These are phyloP conservation scores for Backusella parvicylindrica DNA, from an alignment of 192 early-diverging fungal genomes.

Conservation along the genomic window DNA sequence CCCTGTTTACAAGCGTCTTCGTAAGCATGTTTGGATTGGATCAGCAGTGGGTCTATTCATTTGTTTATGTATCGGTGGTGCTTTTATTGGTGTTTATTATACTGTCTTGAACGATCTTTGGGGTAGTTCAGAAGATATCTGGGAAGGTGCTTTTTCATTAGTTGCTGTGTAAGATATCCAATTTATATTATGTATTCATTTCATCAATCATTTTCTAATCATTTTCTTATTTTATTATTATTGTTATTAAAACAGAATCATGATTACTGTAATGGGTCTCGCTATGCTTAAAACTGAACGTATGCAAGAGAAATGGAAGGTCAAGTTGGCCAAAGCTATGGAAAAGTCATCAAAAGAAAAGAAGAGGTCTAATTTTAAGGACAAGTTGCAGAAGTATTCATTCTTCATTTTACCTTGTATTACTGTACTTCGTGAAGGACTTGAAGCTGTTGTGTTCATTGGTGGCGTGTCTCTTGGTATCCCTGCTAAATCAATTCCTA, in stretches of 20 bases:
- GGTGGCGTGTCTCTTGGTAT: constrained; percentile 60
- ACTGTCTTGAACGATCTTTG: constrained; percentile 49
- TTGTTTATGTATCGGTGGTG: constrained; percentile 66
- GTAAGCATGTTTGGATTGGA: constrained; percentile 79
- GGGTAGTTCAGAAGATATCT: constrained; percentile 69
- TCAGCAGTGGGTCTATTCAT: constrained; percentile 61
- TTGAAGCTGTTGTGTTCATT: constrained; percentile 86
- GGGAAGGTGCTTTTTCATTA: constrained; percentile 83
- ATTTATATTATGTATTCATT: too few relatives aligned
- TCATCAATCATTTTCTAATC: too few relatives aligned
- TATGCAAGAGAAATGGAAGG: constrained; percentile 71
- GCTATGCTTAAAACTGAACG: constrained; percentile 72
- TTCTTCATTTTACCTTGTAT: constrained; percentile 83
- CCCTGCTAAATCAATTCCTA: constrained; percentile 64
- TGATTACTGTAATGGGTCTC: constrained; percentile 83
- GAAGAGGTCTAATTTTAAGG: not conserved
- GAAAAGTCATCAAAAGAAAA: not conserved
- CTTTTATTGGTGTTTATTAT: constrained; percentile 82
- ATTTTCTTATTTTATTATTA: too few relatives aligned
- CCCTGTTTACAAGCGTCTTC: constrained; percentile 46
- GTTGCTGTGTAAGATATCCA: constrained; percentile 48
- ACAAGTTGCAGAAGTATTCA: constrained; percentile 44
- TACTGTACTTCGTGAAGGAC: constrained; percentile 82
- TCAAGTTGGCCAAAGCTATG: constrained; percentile 34
- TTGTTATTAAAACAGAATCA: constrained; percentile 26